Base-by-base conservation (phyloP, 306 rosid species). In the Dalbergia cochinchinensis region DNA sequence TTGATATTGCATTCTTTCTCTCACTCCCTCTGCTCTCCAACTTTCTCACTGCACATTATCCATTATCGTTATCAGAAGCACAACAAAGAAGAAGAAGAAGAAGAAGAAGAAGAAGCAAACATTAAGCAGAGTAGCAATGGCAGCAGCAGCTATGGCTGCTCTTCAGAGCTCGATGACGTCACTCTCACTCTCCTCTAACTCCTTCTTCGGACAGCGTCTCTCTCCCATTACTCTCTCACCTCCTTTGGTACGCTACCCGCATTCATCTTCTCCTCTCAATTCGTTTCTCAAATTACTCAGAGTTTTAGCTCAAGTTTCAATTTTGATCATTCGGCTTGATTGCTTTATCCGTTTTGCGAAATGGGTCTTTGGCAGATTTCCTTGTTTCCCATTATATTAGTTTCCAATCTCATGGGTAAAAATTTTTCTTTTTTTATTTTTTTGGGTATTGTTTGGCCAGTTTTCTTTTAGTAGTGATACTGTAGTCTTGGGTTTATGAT, bases 101-200 rank as follows among this genome's bases (percentile, higher is more conserved):
- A 44, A 50, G 42, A 10, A 15, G 18, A 65, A 63, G 80, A 68
- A 54, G 13, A 19, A 57, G 74, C 65, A 70, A 42, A 42, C 47
- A 42, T 6, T 37, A 4, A 26, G 41, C 87, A 10, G 7, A 45
- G 77, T 57, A 73, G 64, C 69, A 79, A 91, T 91, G 94, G 78
- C 91, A 65, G 58, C 83, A 79, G 97, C 93, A 82, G 92, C 98
- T 88, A 91, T 92, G 97, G 96, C 90, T 82, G 87, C 94, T 77
- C 94, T 94, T 70, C 98, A 91, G 80, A 85, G 86, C 87, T 89
- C 98, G 54, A 82, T 94, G 87, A 78, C 88, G 66, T 88, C 94
- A 13, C 91, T 94, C 20, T 94, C 95, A 10, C 86, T 94, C 64
- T 87, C 94, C 37, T 89, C 94, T 26, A 91, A 89, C 87, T 86